Percentiles rank a stretch among this genome's conserved stretches.
phyloP scores from a whole-genome alignment of 371 early-diverging fungal species.

The Mortierella sp. region DNA sequence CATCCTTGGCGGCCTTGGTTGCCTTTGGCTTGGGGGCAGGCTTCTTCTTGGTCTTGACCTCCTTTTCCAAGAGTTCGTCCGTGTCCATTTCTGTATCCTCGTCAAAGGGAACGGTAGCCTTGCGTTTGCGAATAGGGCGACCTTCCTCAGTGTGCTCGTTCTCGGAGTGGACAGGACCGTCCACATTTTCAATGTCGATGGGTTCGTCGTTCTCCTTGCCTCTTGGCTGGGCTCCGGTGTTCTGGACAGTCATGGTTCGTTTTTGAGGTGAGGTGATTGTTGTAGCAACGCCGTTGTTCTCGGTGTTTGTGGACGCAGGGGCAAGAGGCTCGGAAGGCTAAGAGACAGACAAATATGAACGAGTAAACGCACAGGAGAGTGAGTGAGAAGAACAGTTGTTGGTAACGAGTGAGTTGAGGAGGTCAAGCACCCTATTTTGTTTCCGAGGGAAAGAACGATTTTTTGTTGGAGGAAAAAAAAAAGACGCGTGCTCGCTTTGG shows the following conservation, averaged over 20 bases:
- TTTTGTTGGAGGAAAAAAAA: neutral
- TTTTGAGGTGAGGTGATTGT: slow-evolving; percentile 32
- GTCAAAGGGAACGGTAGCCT: slow-evolving; percentile 40
- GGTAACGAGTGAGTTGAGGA: neutral
- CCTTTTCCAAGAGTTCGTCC: slow-evolving; percentile 50
- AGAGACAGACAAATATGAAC: neutral
- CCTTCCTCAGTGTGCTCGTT: slow-evolving; percentile 30
- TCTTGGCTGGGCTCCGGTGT: slow-evolving; percentile 12
- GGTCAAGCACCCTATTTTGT: neutral
- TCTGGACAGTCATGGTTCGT: slow-evolving; percentile 5
- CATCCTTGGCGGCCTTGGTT: slow-evolving; percentile 17
- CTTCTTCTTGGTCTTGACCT: slow-evolving; percentile 56
- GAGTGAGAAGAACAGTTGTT: neutral
- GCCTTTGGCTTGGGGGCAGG: slow-evolving; percentile 31
- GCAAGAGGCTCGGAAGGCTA: slow-evolving; percentile 48
- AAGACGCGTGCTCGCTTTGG: slow-evolving; percentile 26
- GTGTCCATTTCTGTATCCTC: slow-evolving; percentile 58
- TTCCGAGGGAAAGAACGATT: slow-evolving; percentile 1
- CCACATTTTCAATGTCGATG: slow-evolving; percentile 47
- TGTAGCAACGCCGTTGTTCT: slow-evolving; percentile 8
- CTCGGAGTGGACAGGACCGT: slow-evolving; percentile 28
- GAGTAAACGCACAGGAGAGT: neutral
- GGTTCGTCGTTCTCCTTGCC: slow-evolving; percentile 49
- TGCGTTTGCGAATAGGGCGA: slow-evolving; percentile 45
- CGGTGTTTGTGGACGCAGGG: slow-evolving; percentile 37